phyloP scores from a whole-genome alignment of 148 eudicot genomes.

The Pharnaceum exiguum region DNA sequence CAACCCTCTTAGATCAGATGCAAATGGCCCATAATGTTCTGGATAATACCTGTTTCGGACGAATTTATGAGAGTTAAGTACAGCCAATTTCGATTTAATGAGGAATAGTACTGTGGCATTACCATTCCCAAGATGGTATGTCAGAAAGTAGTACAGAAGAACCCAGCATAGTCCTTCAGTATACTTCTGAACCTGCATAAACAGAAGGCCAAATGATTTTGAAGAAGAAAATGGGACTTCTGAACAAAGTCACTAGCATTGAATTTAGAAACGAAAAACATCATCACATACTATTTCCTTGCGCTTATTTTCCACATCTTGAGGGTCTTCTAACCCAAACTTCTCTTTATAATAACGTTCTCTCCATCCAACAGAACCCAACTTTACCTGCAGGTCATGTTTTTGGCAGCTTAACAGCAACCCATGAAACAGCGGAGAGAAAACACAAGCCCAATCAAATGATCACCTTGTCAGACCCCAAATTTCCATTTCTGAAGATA shows the following conservation, averaged over 20 bases:
- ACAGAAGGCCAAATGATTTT: constrained; percentile 12
- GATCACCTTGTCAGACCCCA: constrained; percentile 72
- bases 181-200: constrained; percentile 58
- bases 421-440: background rate
- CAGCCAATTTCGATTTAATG: no score
- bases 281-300: constrained; percentile 62
- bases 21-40: constrained; percentile 46
- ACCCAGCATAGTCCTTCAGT: constrained; percentile 95
- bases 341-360: constrained; percentile 83
- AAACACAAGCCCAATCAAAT: background rate
- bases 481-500: constrained; percentile 48
- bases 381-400: constrained; percentile 42
- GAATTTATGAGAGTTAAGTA: background rate
- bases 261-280: background rate
- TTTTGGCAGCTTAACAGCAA: background rate
- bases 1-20: constrained; percentile 56
- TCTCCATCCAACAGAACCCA: constrained; percentile 79
- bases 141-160: constrained; percentile 87
- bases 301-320: constrained; percentile 50
- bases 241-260: background rate
- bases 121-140: constrained; percentile 89
- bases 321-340: constrained; percentile 50
- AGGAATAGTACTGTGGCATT: constrained; percentile 3
- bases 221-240: constrained; percentile 49
- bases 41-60: constrained; percentile 48